These are phyloP conservation scores for Jackrogersella minutella DNA, from an alignment of 495 filamentous ascomycete species.

Conservation along the genomic window DNA sequence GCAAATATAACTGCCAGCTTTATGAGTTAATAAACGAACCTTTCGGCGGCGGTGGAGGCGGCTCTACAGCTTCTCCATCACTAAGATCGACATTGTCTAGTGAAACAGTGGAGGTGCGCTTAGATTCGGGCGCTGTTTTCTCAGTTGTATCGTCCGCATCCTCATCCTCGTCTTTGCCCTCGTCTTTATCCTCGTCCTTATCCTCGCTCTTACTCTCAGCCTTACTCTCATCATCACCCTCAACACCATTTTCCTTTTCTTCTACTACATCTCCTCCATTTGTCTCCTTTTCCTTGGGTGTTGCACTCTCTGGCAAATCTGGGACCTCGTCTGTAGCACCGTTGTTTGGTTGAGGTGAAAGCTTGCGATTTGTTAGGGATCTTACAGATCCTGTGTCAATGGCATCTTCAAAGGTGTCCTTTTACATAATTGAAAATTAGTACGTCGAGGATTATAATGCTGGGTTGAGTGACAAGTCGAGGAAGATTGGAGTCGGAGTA, in stretches of 20 bases:
- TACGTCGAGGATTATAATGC: background rate
- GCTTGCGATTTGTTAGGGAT: conserved; percentile 59
- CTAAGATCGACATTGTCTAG: conserved; percentile 76
- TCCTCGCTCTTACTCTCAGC: too few species aligned
- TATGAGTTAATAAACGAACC: conserved; percentile 21
- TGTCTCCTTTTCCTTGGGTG: conserved; percentile 38
- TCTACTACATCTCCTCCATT: conserved; percentile 42
- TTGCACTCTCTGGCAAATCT: conserved; percentile 35
- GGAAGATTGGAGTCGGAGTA: too few species aligned
- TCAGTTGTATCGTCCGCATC: conserved; percentile 33
- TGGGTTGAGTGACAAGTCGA: background rate
- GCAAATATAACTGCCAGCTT: background rate
- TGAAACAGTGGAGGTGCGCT: conserved; percentile 69
- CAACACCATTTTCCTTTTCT: conserved; percentile 42
- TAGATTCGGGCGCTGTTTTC: conserved; percentile 66
- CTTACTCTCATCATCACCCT: conserved; percentile 39
- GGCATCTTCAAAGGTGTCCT: conserved; percentile 85
- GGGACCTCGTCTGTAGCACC: conserved; percentile 18
- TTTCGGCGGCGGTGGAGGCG: conserved; percentile 26
- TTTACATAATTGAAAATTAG: conserved; percentile 30
- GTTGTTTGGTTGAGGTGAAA: conserved; percentile 48
- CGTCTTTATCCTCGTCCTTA: conserved; percentile 1
- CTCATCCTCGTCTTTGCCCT: conserved; percentile 27
- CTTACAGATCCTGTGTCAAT: conserved; percentile 63
- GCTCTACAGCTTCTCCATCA: conserved; percentile 49